These are phyloP conservation scores for Casuarina cunninghamiana DNA, from an alignment of 306 rosid genomes.

Conservation along the genomic window DNA sequence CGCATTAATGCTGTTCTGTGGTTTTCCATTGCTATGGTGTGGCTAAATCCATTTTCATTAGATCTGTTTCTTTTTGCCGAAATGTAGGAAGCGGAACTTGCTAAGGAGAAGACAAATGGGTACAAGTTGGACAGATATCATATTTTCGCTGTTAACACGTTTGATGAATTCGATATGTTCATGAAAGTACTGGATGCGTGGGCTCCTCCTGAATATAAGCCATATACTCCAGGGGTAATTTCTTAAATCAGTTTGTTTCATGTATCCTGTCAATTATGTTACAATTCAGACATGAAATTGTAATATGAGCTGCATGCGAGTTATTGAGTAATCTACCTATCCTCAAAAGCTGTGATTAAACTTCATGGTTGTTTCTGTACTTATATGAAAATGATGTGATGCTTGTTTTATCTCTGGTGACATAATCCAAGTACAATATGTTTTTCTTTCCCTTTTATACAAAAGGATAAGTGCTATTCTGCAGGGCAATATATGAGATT, in stretches of 20 bases:
- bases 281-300: background rate
- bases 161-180: slow-evolving; percentile 70
- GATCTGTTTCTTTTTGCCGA: background rate
- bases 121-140: slow-evolving; percentile 81
- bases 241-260: background rate
- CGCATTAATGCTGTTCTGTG: background rate
- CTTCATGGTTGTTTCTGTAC: background rate
- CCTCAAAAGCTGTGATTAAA: background rate
- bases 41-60: background rate
- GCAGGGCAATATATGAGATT: background rate
- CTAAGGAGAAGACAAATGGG: slow-evolving; percentile 84
- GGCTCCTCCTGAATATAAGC: slow-evolving; percentile 75
- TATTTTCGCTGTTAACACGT: slow-evolving; percentile 74
- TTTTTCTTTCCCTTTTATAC: background rate
- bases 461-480: background rate
- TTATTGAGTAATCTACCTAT: background rate
- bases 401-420: slow-evolving; percentile 1
- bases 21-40: background rate
- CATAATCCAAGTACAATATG: background rate
- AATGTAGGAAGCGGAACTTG: slow-evolving; percentile 88
- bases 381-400: no score
- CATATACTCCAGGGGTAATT: slow-evolving; percentile 76
- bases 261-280: background rate
- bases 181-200: slow-evolving; percentile 85
- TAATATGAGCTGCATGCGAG: background rate